Percentiles rank a stretch among this genome's conserved stretches.
Conservation (phyloP, 2,329 filamentous ascomycete genomes). For the Xylariaceae sp. region DNA sequence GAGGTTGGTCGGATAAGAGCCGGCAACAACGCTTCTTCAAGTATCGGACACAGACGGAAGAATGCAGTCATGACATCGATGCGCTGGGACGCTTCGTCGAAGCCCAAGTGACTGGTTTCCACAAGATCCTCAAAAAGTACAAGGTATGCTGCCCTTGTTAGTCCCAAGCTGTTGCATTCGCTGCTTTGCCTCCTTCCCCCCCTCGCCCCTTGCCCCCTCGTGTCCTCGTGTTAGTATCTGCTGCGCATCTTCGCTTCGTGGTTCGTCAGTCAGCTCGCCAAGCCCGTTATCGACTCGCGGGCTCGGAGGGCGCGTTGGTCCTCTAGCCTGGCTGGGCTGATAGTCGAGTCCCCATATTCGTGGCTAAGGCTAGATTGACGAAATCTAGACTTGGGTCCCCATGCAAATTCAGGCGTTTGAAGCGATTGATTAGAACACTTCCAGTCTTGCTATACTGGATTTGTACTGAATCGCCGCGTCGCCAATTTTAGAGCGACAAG, state of each 20-base stretch:
- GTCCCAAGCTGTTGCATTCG: background rate
- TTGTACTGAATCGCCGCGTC: background rate
- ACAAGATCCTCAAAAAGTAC: slow-evolving; percentile 83
- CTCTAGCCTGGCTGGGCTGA: background rate
- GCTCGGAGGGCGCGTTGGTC: background rate
- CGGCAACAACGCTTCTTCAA: slow-evolving; percentile 47
- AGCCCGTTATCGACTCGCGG: background rate
- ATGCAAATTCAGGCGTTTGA: background rate
- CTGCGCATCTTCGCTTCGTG: background rate
- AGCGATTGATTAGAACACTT: background rate
- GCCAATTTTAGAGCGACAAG: background rate
- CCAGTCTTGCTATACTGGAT: background rate
- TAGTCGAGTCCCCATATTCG: background rate
- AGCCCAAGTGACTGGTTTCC: slow-evolving; percentile 70
- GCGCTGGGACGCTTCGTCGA: slow-evolving; percentile 61
- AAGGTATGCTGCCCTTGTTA: slow-evolving; percentile 40
- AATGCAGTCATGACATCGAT: slow-evolving; percentile 65
- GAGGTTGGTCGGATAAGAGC: slow-evolving; percentile 39
- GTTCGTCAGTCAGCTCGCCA: background rate
- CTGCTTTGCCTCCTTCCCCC: background rate
- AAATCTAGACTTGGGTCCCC: background rate
- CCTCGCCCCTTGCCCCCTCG: background rate
- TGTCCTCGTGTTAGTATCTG: background rate
- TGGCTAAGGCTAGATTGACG: background rate
- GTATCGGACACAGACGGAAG: slow-evolving; percentile 47